phyloP scores from a whole-genome alignment of 352 stramenopile genomes.

The Pythium rhizo-oryzae region DNA sequence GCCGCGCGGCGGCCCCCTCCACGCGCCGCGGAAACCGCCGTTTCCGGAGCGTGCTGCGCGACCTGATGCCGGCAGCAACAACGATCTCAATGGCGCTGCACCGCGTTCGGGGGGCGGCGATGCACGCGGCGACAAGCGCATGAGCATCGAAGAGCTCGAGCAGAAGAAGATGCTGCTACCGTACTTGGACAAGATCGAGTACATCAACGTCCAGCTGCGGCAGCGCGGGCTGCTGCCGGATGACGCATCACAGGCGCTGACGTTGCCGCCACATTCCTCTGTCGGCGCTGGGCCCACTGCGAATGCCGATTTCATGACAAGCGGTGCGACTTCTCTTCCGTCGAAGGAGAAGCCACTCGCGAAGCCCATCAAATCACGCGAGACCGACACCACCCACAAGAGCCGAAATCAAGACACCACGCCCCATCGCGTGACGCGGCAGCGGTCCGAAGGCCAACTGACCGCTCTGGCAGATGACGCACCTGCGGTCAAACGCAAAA shows the following conservation, averaged over 20 bases:
- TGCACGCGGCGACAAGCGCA: too few relatives aligned
- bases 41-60: neutral
- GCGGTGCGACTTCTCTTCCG: neutral
- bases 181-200: conserved; percentile 88
- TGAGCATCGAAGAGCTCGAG: conserved; percentile 61
- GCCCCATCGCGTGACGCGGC: neutral
- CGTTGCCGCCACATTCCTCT: neutral
- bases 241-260: neutral
- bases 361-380: neutral
- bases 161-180: conserved; percentile 85
- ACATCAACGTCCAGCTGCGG: conserved; percentile 82
- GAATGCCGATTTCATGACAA: neutral
- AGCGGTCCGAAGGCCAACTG: conserved; percentile 16
- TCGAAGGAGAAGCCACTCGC: neutral
- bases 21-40: conserved; percentile 6
- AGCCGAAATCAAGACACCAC: neutral
- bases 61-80: conserved; percentile 1
- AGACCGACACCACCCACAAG: neutral
- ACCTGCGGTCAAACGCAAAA: conserved; percentile 1
- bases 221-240: conserved; percentile 50
- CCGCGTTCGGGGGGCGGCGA: neutral
- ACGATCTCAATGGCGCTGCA: neutral
- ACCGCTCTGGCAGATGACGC: neutral
- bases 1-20: conserved; percentile 1
- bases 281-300: neutral